phyloP scores from a whole-genome alignment of 2,329 filamentous ascomycete species.

The Penicillium fuscoglaucum region DNA sequence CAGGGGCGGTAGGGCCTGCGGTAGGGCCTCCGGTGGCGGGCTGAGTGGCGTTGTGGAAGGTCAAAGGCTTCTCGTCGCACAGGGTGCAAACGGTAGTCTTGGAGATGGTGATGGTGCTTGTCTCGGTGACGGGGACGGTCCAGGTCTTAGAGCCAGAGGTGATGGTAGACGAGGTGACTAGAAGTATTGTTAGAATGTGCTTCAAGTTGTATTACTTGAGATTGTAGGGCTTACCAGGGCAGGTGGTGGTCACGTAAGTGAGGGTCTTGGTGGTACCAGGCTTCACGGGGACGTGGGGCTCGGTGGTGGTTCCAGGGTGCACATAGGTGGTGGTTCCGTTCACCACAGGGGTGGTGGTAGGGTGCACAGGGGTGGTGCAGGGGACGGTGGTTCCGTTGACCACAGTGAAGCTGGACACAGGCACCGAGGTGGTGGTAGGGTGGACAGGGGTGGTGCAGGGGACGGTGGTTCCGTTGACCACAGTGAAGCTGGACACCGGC shows the following conservation, averaged over 20 bases:
- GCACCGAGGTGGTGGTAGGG: constrained; percentile 1
- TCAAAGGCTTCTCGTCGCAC: constrained; percentile 24
- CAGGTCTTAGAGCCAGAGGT: constrained; percentile 32
- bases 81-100: constrained; percentile 28
- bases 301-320: constrained; percentile 6
- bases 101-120: constrained; percentile 33
- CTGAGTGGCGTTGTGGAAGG: constrained; percentile 15
- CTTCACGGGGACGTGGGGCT: constrained; percentile 18
- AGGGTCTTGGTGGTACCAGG: constrained; percentile 32
- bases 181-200: constrained; percentile 5
- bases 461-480: constrained; percentile 6
- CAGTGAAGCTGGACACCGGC: too few species aligned
- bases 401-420: too few species aligned
- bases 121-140: constrained; percentile 35
- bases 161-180: constrained; percentile 32
- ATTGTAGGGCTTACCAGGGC: constrained; percentile 30
- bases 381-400: constrained; percentile 10
- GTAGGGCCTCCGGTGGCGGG: constrained; percentile 11
- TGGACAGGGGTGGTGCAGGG: constrained; percentile 11
- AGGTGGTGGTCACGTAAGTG: constrained; percentile 37
- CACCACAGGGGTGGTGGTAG: background rate
- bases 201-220: background rate
- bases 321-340: constrained; percentile 1
- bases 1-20: constrained; percentile 11
- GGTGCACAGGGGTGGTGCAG: constrained; percentile 6